Base-by-base conservation (phyloP, 179 eudicot genomes). In the Spinacia oleracea region DNA sequence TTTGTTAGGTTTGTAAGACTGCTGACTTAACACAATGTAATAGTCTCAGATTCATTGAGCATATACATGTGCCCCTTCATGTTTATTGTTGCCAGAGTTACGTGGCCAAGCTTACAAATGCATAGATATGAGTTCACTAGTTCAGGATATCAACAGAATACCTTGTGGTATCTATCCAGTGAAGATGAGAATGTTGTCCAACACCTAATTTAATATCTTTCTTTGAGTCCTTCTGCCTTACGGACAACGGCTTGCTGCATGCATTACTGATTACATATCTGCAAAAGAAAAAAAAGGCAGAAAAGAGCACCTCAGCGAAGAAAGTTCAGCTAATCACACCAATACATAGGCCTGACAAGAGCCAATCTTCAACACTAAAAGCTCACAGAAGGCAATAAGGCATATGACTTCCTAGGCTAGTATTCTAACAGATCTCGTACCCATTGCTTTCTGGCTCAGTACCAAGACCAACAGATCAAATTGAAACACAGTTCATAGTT, bases 181-280 rank as follows among this genome's bases (percentile, higher is more conserved):
- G 93, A 83, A 96, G 89, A 89, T 94, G 92, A 80, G 93, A 87
- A 78, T 96, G 99, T 72, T 89, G 85, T 68, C 96, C 91, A 63
- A 86, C 75, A 56, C 85, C 87, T 78, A 96, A 81, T 62, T 82
- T 88, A 82, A 87, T 90, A 74, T 82, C 59, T 66, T 70, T 78
- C 80, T 89, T 90, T 31, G 98, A 89, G 76, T 94, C 99, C 88
- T 91, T 96, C 84, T 96, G 99, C 85, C 91, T 92, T 73, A 85
- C 92, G 75, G 88, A 88, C 82, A 96, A 76, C 72, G 85, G 86
- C 85, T 84, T 94, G 86, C 92, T 80, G 87, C 96, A 92, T 60
- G 99, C 98, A 90, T 96, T 96, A 81, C 94, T 85, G 73, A 96
- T 90, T 70, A 96, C 91, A 78, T 89, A 96, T 85, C 99, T 96